Conservation (phyloP, 2,329 filamentous ascomycete species). For the Corniculantispora saksenae region DNA sequence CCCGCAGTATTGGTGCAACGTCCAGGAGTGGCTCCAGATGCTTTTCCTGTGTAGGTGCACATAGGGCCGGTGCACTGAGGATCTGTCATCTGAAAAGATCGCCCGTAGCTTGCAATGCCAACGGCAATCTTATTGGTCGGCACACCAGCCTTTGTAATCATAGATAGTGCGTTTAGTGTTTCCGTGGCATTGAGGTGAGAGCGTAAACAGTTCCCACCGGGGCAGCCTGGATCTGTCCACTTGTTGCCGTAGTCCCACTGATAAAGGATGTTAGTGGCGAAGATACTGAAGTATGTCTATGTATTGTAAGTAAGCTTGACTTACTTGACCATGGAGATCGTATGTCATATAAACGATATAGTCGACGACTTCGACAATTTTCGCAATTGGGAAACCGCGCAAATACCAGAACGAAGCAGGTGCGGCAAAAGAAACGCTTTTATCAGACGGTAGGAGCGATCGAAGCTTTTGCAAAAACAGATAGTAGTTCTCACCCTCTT, state of each 20-base stretch:
- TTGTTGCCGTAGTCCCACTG: conserved; percentile 21
- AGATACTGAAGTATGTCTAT: not conserved
- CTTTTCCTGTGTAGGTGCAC: conserved; percentile 29
- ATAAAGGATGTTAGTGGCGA: not conserved
- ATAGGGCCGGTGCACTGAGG: conserved; percentile 28
- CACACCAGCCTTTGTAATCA: not conserved
- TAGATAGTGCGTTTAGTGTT: not conserved
- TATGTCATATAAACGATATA: conserved; percentile 33
- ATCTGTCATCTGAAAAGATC: conserved; percentile 34
- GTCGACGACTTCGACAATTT: conserved; percentile 25
- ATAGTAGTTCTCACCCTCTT: conserved; percentile 23
- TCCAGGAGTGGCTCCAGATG: conserved; percentile 30
- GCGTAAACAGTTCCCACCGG: not conserved
- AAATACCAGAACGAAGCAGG: conserved; percentile 33
- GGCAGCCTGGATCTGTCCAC: not conserved
- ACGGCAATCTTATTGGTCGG: not conserved
- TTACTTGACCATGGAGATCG: conserved; percentile 25
- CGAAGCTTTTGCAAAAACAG: not conserved
- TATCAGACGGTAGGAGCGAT: not conserved
- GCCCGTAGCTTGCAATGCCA: conserved; percentile 24
- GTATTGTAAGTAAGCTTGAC: not conserved
- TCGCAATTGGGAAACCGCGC: conserved; percentile 25
- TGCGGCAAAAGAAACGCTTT: conserved; percentile 26
- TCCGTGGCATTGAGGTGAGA: not conserved
- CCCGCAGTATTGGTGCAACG: conserved; percentile 34